phyloP scores from a whole-genome alignment of 306 rosid species.

The Cucumis melo region DNA sequence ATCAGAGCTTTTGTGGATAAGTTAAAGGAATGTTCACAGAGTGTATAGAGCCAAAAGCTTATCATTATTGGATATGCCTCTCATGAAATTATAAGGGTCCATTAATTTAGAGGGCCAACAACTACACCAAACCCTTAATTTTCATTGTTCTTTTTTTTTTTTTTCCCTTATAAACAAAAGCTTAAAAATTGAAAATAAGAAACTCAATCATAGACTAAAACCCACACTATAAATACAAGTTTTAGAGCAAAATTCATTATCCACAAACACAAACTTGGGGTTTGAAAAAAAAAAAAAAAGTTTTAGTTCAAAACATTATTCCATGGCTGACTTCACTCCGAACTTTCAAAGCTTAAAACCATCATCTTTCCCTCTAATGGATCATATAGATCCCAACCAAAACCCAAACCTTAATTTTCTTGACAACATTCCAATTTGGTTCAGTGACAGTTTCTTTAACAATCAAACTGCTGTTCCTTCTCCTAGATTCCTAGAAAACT shows the following conservation, averaged over 20 bases:
- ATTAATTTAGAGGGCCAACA: neutral
- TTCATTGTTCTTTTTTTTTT: neutral
- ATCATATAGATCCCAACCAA: slow-evolving; percentile 46
- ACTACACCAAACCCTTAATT: neutral
- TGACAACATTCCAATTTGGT: slow-evolving; percentile 32
- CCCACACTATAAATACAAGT: slow-evolving; percentile 6
- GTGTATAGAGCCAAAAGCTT: neutral
- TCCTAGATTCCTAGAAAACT: slow-evolving; percentile 30
- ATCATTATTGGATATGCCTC: neutral
- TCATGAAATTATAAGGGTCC: slow-evolving; percentile 3
- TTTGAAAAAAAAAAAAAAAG: neutral
- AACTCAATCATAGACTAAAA: neutral
- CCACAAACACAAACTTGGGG: neutral
- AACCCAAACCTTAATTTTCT: slow-evolving; percentile 35
- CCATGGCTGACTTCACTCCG: slow-evolving; percentile 67
- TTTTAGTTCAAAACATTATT: neutral
- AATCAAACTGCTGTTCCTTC: slow-evolving; percentile 21
- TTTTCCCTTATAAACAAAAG: neutral
- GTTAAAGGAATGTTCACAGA: neutral
- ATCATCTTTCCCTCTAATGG: slow-evolving; percentile 44
- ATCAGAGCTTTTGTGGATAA: neutral
- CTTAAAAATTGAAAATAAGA: neutral
- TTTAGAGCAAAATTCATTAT: neutral
- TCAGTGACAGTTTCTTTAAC: slow-evolving; percentile 32
- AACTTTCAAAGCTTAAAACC: slow-evolving; percentile 45